These are phyloP conservation scores for Magnusiomyces ingens DNA, from an alignment of 1,139 yeast genomes.

Conservation along the genomic window DNA sequence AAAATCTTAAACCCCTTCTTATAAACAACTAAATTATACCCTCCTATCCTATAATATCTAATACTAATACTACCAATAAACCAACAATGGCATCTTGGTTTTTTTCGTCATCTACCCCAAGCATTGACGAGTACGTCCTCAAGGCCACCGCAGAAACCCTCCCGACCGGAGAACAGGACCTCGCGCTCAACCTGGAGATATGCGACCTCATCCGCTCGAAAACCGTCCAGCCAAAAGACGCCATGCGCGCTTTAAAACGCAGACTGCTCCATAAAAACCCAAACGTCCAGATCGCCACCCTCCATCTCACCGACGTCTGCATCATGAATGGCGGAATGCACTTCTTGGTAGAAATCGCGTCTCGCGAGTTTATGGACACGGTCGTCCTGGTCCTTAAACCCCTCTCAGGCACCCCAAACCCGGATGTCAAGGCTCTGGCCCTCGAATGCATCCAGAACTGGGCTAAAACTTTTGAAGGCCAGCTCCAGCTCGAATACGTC, in stretches of 20 bases:
- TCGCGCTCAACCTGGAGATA: constrained; percentile 72
- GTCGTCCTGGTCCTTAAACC: constrained; percentile 35
- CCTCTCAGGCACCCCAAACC: constrained; percentile 35
- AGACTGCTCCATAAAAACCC: constrained; percentile 64
- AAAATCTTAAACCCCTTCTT: no score
- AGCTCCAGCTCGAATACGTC: constrained; percentile 61
- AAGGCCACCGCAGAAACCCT: constrained; percentile 84
- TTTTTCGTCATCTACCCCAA: constrained; percentile 38
- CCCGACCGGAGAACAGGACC: constrained; percentile 87
- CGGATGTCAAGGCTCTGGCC: constrained; percentile 53
- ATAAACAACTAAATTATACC: no score
- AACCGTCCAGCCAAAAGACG: constrained; percentile 72
- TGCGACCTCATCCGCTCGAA: constrained; percentile 85
- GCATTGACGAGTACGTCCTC: constrained; percentile 58
- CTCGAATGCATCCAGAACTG: constrained; percentile 68
- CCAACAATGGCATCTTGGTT: constrained; percentile 47
- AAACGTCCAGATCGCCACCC: constrained; percentile 64
- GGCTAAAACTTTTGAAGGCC: constrained; percentile 66
- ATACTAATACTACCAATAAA: neutral
- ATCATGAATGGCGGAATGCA: constrained; percentile 91
- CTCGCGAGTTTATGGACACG: constrained; percentile 79
- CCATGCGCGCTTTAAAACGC: constrained; percentile 76
- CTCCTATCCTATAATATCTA: neutral
- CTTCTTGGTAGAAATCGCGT: constrained; percentile 69
- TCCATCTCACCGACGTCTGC: constrained; percentile 77